Evolutionary conservation across 306 rosid genomes (phyloP).

Genomic region (Lagenaria siceraria): DNA sequence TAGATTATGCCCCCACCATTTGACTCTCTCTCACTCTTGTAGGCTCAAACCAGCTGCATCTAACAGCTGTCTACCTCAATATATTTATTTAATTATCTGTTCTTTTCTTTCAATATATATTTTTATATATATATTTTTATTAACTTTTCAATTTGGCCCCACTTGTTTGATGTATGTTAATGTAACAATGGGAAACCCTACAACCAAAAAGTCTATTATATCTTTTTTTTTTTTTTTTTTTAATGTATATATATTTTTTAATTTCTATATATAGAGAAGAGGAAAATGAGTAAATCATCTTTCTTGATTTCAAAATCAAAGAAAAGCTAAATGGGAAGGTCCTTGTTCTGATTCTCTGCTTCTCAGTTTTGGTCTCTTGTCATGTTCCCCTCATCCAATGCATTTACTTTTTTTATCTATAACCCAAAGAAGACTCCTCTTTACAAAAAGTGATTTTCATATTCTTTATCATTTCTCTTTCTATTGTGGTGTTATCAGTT

Average conservation of each 20-base stretch:
- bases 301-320: constrained; percentile 44
- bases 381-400: constrained; percentile 16
- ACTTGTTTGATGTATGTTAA: constrained; percentile 20
- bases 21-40: constrained; percentile 23
- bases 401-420: constrained; percentile 6
- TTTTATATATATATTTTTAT: neutral
- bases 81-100: too few species aligned
- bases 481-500: neutral
- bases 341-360: constrained; percentile 24
- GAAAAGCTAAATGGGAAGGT: constrained; percentile 14
- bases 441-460: neutral
- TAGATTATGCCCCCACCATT: constrained; percentile 50
- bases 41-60: constrained; percentile 20
- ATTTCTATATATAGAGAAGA: neutral
- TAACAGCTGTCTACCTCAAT: constrained; percentile 36
- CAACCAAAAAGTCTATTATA: constrained; percentile 2
- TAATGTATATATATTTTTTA: too few species aligned
- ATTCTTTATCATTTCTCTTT: neutral
- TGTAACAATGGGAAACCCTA: constrained; percentile 20
- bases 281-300: constrained; percentile 12
- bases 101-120: neutral
- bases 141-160: constrained; percentile 42
- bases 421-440: neutral
- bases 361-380: constrained; percentile 1
- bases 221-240: neutral